These are phyloP conservation scores for Helichrysum umbraculigerum DNA, from an alignment of 129 eudicot species.

Conservation along the genomic window DNA sequence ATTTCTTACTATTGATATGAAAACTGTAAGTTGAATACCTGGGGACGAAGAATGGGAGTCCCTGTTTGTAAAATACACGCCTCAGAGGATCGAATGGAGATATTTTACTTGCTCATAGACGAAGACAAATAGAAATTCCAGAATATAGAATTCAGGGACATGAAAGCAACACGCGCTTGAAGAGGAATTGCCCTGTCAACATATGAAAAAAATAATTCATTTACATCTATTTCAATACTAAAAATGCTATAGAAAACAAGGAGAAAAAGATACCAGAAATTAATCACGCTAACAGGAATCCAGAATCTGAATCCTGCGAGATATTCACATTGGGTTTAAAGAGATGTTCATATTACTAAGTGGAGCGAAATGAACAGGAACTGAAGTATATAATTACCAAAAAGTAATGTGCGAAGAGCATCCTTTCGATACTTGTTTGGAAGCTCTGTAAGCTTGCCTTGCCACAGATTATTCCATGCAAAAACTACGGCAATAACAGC, in stretches of 20 bases:
- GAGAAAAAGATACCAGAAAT: conserved; percentile 68
- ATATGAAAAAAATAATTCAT: not conserved
- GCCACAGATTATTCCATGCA: conserved; percentile 98
- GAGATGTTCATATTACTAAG: not conserved
- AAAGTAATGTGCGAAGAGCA: conserved; percentile 69
- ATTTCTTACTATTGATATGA: not conserved
- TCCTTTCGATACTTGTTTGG: conserved; percentile 81
- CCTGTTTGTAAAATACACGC: not conserved
- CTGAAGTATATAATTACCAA: conserved; percentile 46
- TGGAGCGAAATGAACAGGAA: not conserved
- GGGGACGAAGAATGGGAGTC: not conserved
- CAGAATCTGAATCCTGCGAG: conserved; percentile 92
- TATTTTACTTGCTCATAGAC: conserved; percentile 72
- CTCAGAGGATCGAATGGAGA: not conserved
- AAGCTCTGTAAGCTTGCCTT: conserved; percentile 84
- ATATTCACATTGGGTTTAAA: not conserved
- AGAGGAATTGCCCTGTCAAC: conserved; percentile 85
- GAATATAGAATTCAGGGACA: conserved; percentile 86
- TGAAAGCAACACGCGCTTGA: conserved; percentile 96
- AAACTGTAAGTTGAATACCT: not conserved
- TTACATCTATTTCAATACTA: not conserved
- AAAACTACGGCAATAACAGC: conserved; percentile 80
- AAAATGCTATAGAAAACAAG: not conserved
- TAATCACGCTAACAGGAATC: conserved; percentile 85
- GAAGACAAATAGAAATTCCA: conserved; percentile 93